Percentiles rank a stretch among this genome's conserved stretches.
Evolutionary conservation across 2,329 filamentous ascomycete species (phyloP).

Genomic region (Aspergillus glaucus): DNA sequence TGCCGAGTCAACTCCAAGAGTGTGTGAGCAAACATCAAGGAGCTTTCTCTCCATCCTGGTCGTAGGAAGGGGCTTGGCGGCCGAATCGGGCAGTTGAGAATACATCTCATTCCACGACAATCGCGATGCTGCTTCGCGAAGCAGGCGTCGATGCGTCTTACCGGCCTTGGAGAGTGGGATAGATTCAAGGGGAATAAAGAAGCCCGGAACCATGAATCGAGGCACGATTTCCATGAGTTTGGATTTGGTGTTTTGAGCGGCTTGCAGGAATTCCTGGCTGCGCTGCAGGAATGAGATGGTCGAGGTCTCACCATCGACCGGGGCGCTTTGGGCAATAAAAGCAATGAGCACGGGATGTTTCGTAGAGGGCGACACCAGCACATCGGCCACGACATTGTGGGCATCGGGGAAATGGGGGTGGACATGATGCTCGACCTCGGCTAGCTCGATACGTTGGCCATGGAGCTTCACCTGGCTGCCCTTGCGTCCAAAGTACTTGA

Average conservation of each 20-base stretch:
- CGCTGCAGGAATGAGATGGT: background rate
- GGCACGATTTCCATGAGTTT: background rate
- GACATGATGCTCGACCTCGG: constrained; percentile 21
- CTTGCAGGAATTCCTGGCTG: background rate
- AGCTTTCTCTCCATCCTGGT: constrained; percentile 9
- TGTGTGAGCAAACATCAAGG: constrained; percentile 15
- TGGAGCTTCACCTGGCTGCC: constrained; percentile 25
- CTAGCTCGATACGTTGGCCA: constrained; percentile 22
- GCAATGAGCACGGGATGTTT: background rate
- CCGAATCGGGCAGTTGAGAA: background rate
- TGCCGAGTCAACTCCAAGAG: constrained; percentile 13
- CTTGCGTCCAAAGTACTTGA: constrained; percentile 17
- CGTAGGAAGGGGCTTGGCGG: constrained; percentile 1
- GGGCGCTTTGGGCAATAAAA: background rate
- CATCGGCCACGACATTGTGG: background rate
- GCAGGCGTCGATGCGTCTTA: background rate
- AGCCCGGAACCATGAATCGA: background rate
- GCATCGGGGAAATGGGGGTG: background rate
- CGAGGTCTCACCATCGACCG: no score
- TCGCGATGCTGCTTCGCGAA: background rate
- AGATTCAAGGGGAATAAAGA: background rate
- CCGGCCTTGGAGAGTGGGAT: background rate
- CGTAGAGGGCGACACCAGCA: background rate
- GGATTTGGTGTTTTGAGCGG: background rate
- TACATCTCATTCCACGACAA: background rate